Conservation (phyloP, 1,139 yeast species). For the Taphrina confusa region DNA sequence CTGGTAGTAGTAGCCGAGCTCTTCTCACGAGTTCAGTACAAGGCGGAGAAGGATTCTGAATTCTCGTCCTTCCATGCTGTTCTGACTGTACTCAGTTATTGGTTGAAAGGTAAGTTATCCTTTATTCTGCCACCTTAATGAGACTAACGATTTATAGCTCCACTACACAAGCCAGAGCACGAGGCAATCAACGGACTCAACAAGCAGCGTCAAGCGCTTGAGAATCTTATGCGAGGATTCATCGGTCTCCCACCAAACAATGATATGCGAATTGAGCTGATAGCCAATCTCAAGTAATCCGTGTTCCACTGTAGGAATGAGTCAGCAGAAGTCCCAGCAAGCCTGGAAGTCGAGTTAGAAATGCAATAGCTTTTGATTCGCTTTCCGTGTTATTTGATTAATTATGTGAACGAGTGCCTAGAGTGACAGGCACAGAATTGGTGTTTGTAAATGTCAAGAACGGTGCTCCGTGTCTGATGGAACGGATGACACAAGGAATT, state of each 20-base stretch:
- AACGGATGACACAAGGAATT: too few species aligned
- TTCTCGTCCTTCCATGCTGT: conserved; percentile 79
- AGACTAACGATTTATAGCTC: neutral
- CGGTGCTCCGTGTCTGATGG: too few species aligned
- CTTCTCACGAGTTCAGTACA: conserved; percentile 80
- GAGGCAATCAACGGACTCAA: conserved; percentile 90
- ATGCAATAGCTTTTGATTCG: neutral
- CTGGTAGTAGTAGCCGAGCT: conserved; percentile 88
- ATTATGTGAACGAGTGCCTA: too few species aligned
- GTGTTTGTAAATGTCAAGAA: too few species aligned
- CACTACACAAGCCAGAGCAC: conserved; percentile 54
- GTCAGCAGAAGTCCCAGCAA: neutral
- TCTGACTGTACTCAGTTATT: conserved; percentile 82
- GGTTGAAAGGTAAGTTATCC: conserved; percentile 74
- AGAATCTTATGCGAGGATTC: conserved; percentile 83
- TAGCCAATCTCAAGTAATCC: conserved; percentile 8
- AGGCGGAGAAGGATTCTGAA: conserved; percentile 52
- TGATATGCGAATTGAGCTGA: conserved; percentile 79
- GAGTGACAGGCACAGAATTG: too few species aligned
- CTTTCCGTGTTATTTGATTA: neutral
- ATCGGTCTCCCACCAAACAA: conserved; percentile 88
- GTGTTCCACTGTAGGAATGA: neutral
- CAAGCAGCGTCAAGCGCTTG: conserved; percentile 90
- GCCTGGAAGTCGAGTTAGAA: conserved; percentile 9
- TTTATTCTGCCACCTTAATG: neutral